phyloP scores from a whole-genome alignment of 1,139 yeast species.

The Saccharomyces hybrid region DNA sequence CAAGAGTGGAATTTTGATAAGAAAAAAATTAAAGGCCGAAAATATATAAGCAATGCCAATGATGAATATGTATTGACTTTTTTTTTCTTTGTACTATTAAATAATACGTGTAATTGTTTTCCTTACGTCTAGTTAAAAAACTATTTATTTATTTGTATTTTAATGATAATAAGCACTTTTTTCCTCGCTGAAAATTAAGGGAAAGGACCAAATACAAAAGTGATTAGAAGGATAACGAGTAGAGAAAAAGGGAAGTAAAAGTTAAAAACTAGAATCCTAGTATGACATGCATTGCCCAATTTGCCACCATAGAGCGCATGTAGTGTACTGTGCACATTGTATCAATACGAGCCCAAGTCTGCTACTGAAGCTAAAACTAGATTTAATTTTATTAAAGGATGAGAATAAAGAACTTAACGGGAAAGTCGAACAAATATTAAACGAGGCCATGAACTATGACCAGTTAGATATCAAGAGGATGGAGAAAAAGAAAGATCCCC shows the following conservation, averaged over 20 bases:
- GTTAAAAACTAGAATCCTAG: too few species aligned
- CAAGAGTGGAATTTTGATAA: conserved; percentile 18
- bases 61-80: neutral
- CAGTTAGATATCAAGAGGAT: neutral
- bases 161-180: neutral
- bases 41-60: neutral
- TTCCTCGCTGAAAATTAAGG: neutral
- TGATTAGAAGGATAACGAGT: neutral
- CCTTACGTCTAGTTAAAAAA: neutral
- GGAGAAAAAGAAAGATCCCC: conserved; percentile 3
- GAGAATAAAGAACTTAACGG: conserved; percentile 11
- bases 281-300: conserved; percentile 17
- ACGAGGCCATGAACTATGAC: conserved; percentile 10
- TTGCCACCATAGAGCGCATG: conserved; percentile 16
- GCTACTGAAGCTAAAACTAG: conserved; percentile 14
- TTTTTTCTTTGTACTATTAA: neutral
- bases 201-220: neutral
- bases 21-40: conserved; percentile 5
- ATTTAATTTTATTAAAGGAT: conserved; percentile 14
- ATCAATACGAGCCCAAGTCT: conserved; percentile 24
- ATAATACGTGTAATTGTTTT: neutral
- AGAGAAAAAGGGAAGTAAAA: neutral
- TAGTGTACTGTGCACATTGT: conserved; percentile 25
- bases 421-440: conserved; percentile 17
- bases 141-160: neutral